Evolutionary conservation across 2,329 filamentous ascomycete genomes (phyloP).

Genomic region (Chalaropsis thielavioides): DNA sequence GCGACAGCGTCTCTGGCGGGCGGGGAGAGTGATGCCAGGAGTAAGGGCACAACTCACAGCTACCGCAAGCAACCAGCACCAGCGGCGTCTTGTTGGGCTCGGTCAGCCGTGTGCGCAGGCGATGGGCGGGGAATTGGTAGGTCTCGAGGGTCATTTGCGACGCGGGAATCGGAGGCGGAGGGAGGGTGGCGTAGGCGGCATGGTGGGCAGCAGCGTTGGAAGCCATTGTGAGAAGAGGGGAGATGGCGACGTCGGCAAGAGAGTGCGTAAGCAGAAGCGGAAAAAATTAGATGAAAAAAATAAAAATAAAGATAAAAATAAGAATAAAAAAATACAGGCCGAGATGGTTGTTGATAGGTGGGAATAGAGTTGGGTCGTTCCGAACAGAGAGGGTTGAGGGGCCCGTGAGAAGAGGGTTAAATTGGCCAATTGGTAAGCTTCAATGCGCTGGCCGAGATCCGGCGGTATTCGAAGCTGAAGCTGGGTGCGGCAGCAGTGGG

Average conservation of each 20-base stretch:
- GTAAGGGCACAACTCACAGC: constrained; percentile 29
- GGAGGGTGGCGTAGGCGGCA: constrained; percentile 8
- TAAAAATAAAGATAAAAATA: background rate
- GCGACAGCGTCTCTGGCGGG: background rate
- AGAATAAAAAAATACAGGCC: background rate
- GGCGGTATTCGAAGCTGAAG: background rate
- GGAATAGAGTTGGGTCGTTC: background rate
- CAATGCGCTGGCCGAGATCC: constrained; percentile 3
- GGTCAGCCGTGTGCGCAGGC: constrained; percentile 38
- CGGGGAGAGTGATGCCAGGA: background rate
- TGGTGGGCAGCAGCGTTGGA: constrained; percentile 7
- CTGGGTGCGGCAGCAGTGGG: background rate
- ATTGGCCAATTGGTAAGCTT: background rate
- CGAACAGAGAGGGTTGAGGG: background rate
- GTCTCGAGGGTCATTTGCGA: constrained; percentile 24
- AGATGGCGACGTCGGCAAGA: background rate
- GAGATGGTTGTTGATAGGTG: background rate
- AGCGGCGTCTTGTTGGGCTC: constrained; percentile 45
- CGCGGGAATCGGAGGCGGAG: constrained; percentile 11
- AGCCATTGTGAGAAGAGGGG: constrained; percentile 6
- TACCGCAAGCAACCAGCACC: constrained; percentile 54
- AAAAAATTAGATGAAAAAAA: background rate
- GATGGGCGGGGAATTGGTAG: constrained; percentile 48
- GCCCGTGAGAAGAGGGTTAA: background rate
- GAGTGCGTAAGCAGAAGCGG: background rate